phyloP scores from a whole-genome alignment of 176 grass and related monocot species.

The Lolium multiflorum region DNA sequence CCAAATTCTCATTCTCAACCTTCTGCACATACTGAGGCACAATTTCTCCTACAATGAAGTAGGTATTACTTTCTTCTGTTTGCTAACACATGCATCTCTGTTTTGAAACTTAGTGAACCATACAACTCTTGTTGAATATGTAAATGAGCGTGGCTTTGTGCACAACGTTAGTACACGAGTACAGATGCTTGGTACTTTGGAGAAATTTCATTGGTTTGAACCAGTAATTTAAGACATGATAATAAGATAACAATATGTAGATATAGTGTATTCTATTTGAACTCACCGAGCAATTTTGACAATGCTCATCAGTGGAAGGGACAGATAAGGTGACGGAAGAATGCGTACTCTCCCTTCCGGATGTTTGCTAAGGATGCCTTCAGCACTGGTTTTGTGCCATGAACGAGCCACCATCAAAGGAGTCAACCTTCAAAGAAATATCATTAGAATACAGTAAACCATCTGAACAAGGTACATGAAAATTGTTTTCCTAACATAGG shows the following conservation, averaged over 20 bases:
- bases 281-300: slow-evolving; percentile 94
- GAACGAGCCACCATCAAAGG: slow-evolving; percentile 91
- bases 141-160: not conserved
- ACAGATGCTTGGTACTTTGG: slow-evolving; percentile 13
- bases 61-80: not conserved
- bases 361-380: slow-evolving; percentile 77
- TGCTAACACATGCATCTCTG: not conserved
- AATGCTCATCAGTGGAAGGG: slow-evolving; percentile 94
- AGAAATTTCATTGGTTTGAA: not conserved
- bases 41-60: not conserved
- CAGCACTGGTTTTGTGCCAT: slow-evolving; percentile 86
- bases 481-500: not conserved
- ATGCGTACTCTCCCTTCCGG: slow-evolving; percentile 55
- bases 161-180: not conserved
- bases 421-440: slow-evolving; percentile 68
- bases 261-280: not conserved
- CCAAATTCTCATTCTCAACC: slow-evolving; percentile 26
- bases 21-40: not conserved
- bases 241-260: slow-evolving; percentile 31
- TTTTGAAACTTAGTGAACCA: not conserved
- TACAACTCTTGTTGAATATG: slow-evolving; percentile 10
- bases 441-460: slow-evolving; percentile 27
- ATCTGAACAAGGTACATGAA: slow-evolving; percentile 24
- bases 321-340: slow-evolving; percentile 83
- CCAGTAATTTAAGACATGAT: not conserved